Evolutionary conservation across 257 asterid genomes (phyloP).

Genomic region (Solanum acaule): DNA sequence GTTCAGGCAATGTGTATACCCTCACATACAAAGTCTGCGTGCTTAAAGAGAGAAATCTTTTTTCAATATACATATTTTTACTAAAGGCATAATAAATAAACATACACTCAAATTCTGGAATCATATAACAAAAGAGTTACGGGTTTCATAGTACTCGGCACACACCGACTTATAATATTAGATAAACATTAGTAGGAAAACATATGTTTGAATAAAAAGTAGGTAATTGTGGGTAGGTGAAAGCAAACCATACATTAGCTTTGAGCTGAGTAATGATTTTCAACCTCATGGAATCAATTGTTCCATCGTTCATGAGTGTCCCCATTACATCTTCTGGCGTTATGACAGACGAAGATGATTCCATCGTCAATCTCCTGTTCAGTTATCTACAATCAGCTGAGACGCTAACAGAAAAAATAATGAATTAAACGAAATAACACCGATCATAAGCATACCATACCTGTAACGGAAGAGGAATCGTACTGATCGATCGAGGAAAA

Average conservation of each 20-base stretch:
- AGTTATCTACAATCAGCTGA: neutral
- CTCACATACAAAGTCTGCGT: neutral
- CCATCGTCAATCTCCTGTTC: neutral
- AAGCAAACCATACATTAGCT: slow-evolving; percentile 54
- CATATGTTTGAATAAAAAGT: neutral
- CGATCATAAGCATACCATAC: neutral
- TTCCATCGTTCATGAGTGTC: slow-evolving; percentile 91
- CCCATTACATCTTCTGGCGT: slow-evolving; percentile 85
- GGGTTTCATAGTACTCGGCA: neutral
- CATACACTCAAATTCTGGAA: neutral
- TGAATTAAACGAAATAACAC: neutral
- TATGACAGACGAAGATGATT: slow-evolving; percentile 38
- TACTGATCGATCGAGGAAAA: neutral
- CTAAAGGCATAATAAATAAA: neutral
- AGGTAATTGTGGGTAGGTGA: neutral
- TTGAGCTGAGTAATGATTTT: slow-evolving; percentile 84
- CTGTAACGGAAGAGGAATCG: neutral
- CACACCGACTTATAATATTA: neutral
- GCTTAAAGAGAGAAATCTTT: neutral
- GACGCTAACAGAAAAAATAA: neutral
- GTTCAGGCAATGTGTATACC: neutral
- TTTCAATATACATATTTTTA: neutral
- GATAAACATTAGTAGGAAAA: neutral
- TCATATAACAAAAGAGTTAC: neutral
- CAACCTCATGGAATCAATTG: slow-evolving; percentile 78